phyloP scores from a whole-genome alignment of 805 yeast species.

The Teunomyces tritomae region DNA sequence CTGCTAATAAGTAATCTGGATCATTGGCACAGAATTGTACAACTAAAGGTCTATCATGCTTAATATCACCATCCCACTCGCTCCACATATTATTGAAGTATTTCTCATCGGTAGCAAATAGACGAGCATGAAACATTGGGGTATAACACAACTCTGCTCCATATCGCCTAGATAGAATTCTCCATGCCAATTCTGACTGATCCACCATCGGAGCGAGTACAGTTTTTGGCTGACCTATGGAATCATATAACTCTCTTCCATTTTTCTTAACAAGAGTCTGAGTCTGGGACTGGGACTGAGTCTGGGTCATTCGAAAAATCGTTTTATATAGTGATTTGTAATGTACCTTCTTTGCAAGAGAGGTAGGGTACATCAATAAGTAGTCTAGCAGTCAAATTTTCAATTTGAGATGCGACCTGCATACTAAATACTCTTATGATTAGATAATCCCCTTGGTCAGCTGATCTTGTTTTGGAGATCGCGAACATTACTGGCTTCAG shows the following conservation, averaged over 20 bases:
- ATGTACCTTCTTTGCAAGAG: neutral
- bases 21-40: slow-evolving; percentile 98
- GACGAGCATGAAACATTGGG: slow-evolving; percentile 93
- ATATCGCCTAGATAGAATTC: slow-evolving; percentile 76
- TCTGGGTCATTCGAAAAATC: neutral
- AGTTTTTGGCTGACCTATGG: slow-evolving; percentile 71
- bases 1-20: slow-evolving; percentile 74
- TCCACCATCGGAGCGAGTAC: slow-evolving; percentile 99
- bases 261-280: slow-evolving; percentile 12
- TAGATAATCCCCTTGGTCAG: too few species aligned
- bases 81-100: slow-evolving; percentile 76
- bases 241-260: slow-evolving; percentile 71
- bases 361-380: neutral
- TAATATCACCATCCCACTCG: slow-evolving; percentile 63
- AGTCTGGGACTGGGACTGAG: neutral
- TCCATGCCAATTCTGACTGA: slow-evolving; percentile 94
- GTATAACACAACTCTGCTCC: slow-evolving; percentile 95
- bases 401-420: too few species aligned
- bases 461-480: too few species aligned
- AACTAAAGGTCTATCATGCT: slow-evolving; percentile 76
- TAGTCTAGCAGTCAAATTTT: too few species aligned
- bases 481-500: too few species aligned
- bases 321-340: neutral
- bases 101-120: slow-evolving; percentile 81
- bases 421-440: too few species aligned